phyloP scores from a whole-genome alignment of 768 basidiomycete genomes.

The Kwoniella dejecticola region DNA sequence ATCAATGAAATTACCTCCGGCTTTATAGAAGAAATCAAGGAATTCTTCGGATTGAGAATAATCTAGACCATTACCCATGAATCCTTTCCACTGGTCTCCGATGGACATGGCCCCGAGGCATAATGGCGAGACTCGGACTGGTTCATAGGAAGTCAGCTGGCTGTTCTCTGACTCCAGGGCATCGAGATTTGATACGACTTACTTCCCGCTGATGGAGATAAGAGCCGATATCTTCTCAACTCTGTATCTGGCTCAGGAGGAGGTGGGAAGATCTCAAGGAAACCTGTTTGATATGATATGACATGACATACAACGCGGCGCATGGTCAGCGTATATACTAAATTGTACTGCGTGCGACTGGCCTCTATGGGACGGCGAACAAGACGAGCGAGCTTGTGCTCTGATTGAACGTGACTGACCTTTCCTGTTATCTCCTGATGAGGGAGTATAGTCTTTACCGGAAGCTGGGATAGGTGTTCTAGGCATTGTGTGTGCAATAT shows the following conservation, averaged over 20 bases:
- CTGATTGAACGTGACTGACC: too few relatives aligned
- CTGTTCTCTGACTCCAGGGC: neutral
- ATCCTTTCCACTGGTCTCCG: slow-evolving; percentile 56
- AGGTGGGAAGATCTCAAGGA: slow-evolving; percentile 19
- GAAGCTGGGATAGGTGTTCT: slow-evolving; percentile 13
- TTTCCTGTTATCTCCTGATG: slow-evolving; percentile 13
- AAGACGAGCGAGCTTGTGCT: too few relatives aligned
- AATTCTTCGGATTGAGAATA: slow-evolving; percentile 57
- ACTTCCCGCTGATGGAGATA: slow-evolving; percentile 54
- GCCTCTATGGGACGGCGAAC: too few relatives aligned
- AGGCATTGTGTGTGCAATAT: slow-evolving; percentile 3
- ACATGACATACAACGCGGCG: too few relatives aligned
- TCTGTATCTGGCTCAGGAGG: slow-evolving; percentile 28
- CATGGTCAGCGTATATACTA: too few relatives aligned
- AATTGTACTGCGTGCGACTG: too few relatives aligned
- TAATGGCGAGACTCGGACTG: slow-evolving; percentile 57
- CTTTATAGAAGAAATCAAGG: slow-evolving; percentile 58
- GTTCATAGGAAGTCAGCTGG: neutral
- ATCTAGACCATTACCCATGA: slow-evolving; percentile 33
- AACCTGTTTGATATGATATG: slow-evolving; percentile 1
- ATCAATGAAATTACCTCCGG: slow-evolving; percentile 62
- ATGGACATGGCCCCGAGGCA: slow-evolving; percentile 57
- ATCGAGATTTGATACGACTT: neutral
- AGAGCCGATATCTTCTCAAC: slow-evolving; percentile 43
- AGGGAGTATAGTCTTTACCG: slow-evolving; percentile 13